Base-by-base conservation (phyloP, 805 yeast genomes). In the Myxozyma neglecta region DNA sequence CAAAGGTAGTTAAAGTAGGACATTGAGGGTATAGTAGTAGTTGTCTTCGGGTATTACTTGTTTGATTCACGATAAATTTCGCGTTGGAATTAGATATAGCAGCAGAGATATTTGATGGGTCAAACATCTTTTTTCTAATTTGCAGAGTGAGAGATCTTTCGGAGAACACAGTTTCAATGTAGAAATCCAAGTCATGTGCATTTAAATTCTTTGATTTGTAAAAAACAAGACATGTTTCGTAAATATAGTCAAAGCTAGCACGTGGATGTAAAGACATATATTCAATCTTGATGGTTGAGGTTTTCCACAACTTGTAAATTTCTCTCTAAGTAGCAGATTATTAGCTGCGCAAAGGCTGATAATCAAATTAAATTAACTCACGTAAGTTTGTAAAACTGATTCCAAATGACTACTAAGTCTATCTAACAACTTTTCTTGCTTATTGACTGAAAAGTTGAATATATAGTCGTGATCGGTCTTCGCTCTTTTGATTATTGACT, bases 161-260 rank as follows among this genome's bases (percentile, higher is more conserved):
- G 9, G 34, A 16, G 34, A 48, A 56, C 10, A 43, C 49, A 4
- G 43, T 35, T 11, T 20, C 13, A 18, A 40, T 18, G 35, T 32
- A 56, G 6, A 8, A 34, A 13, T 49, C 50, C 18, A 48, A 37
- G 24, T 40, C 36, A 6, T 16, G 16, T 8, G 53, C 34, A 7
- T n/a, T 47, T 18, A 48, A 35, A 14, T 7, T 14, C 4, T 48
- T 8, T 13, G 52, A 47, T 14, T 55, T 52, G 43, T 53, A 56
- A 40, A 56, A 24, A 0, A 61, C 57, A 18, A 37, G 46, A 13
- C 54, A 56, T 2, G 61, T 48, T 13, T 60, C 64, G 32, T 48
- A 60, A 13, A 60, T 14, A 39, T 56, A 60, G 32, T 60, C 64
- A 24, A 56, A 56, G 5, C 54, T 53, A 3, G 39, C 46, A 11